Evolutionary conservation across 306 rosid species (phyloP).

Genomic region (Cicer pinnatifidum): DNA sequence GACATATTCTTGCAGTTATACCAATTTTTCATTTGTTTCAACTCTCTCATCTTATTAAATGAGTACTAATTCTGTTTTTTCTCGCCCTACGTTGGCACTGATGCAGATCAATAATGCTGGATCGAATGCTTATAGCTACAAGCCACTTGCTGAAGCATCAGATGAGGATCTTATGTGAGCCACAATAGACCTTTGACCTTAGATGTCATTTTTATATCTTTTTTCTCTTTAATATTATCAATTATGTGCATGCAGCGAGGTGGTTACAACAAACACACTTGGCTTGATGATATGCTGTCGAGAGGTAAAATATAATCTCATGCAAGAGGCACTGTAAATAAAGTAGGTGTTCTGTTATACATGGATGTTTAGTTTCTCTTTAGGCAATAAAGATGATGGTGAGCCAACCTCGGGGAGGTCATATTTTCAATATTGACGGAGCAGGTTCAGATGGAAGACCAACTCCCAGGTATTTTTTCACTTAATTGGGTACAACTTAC

Average conservation of each 20-base stretch:
- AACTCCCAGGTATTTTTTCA: constrained; percentile 76
- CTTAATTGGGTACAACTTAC: constrained; percentile 30
- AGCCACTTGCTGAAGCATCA: constrained; percentile 89
- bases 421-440: constrained; percentile 93
- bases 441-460: constrained; percentile 99
- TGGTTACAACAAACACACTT: constrained; percentile 89
- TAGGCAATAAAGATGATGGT: constrained; percentile 95
- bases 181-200: constrained; percentile 27
- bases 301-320: constrained; percentile 67
- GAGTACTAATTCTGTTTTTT: constrained; percentile 40
- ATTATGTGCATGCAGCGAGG: constrained; percentile 70
- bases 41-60: constrained; percentile 26
- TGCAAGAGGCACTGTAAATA: constrained; percentile 32
- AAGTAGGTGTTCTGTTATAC: constrained; percentile 40
- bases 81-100: constrained; percentile 51
- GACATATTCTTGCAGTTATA: not conserved
- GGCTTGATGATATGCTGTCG: constrained; percentile 98
- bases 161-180: constrained; percentile 96
- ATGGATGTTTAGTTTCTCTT: constrained; percentile 44
- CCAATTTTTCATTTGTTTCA: constrained; percentile 24
- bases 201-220: constrained; percentile 10
- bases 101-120: constrained; percentile 98
- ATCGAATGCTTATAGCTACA: constrained; percentile 90
- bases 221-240: constrained; percentile 33
- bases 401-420: constrained; percentile 90